phyloP scores from a whole-genome alignment of 306 rosid genomes.

The Calophaca sinica region DNA sequence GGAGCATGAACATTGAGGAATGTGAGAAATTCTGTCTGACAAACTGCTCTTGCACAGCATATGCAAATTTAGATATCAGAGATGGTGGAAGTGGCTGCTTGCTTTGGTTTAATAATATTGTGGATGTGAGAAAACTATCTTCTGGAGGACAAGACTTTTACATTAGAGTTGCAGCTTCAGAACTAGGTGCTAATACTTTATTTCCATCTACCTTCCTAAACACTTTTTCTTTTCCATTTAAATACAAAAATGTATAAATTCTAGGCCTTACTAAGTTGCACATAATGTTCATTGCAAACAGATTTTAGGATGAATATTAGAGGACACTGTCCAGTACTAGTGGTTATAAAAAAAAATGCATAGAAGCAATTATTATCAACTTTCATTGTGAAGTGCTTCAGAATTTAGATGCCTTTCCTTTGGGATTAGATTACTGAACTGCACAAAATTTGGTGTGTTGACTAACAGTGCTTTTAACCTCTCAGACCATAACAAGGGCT shows the following conservation, averaged over 20 bases:
- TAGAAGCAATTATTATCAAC: conserved; percentile 12
- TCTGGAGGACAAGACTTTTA: conserved; percentile 52
- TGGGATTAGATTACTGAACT: background rate
- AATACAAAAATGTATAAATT: background rate
- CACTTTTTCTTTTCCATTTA: background rate
- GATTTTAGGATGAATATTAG: conserved; percentile 8
- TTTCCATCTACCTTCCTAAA: background rate
- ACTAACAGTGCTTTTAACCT: conserved; percentile 32
- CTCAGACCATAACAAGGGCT: conserved; percentile 25
- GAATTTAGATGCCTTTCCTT: background rate
- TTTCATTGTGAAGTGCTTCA: background rate
- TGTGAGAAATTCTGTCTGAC: conserved; percentile 46
- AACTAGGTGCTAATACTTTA: conserved; percentile 40
- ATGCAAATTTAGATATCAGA: conserved; percentile 45
- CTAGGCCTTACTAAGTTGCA: conserved; percentile 9
- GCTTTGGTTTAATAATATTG: conserved; percentile 51
- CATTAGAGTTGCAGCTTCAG: conserved; percentile 48
- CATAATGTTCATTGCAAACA: background rate
- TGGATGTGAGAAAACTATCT: conserved; percentile 38
- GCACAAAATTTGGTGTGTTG: conserved; percentile 18
- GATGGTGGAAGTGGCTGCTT: conserved; percentile 57
- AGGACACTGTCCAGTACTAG: conserved; percentile 18
- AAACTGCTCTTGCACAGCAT: conserved; percentile 53
- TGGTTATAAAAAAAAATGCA: background rate
- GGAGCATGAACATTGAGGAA: conserved; percentile 40